These are phyloP conservation scores for Geotrichum fermentans DNA, from an alignment of 1,139 yeast genomes.

Conservation along the genomic window DNA sequence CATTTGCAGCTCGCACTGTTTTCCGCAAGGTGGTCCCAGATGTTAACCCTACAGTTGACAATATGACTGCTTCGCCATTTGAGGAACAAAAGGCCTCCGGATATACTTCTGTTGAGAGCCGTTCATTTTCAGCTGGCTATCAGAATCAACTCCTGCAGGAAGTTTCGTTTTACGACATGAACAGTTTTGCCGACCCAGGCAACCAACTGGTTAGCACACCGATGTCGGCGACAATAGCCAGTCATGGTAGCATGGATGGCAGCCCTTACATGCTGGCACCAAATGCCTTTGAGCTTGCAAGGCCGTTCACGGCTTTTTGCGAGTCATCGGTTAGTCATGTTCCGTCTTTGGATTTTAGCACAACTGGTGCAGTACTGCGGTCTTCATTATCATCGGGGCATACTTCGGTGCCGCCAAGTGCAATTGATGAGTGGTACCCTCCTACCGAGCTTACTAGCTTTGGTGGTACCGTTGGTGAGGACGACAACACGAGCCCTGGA, in stretches of 20 bases:
- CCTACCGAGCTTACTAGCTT: no score
- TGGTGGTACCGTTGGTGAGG: no score
- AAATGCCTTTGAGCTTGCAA: constrained; percentile 10
- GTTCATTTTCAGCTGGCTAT: neutral
- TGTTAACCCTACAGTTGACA: neutral
- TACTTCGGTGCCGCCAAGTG: no score
- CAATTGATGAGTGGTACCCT: no score
- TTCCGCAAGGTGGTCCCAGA: constrained; percentile 27
- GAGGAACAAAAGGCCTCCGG: neutral
- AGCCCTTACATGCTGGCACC: constrained; percentile 2
- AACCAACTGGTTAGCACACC: no score
- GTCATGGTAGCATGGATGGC: neutral
- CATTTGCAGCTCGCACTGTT: constrained; percentile 37
- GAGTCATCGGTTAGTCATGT: constrained; percentile 15
- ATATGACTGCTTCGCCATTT: neutral
- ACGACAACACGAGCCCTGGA: no score
- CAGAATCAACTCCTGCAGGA: no score
- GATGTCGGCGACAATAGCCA: neutral
- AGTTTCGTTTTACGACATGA: no score
- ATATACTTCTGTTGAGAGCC: neutral
- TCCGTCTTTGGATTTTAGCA: neutral
- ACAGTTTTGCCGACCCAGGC: no score
- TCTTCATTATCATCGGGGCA: neutral
- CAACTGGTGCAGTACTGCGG: neutral
- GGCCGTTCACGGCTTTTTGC: constrained; percentile 20